Base-by-base conservation (phyloP, 495 filamentous ascomycete genomes). In the Penicillium manginii region DNA sequence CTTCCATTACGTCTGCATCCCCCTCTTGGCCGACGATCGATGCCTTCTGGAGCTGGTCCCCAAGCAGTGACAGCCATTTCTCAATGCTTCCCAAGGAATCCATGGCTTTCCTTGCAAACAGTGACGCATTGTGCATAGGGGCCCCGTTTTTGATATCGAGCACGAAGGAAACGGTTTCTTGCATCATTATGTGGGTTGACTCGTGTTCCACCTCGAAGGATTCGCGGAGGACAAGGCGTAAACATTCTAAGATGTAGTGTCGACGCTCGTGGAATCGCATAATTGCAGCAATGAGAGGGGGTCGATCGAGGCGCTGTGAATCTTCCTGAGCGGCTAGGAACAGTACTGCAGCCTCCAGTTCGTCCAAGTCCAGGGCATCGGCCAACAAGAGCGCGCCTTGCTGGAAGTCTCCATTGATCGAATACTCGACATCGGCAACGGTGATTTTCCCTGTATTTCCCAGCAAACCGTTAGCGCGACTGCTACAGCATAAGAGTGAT, bases 281-380 rank as follows among this genome's bases (percentile, higher is more conserved):
- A 53, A 96, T 80, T 58, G 89, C 89, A 52, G 86, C 84, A 59
- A 89, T 85, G 40, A 88, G 75, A 60, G 86, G 78, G 21, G 91
- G 75, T 29, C 91, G 82, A 55, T 90, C 90, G 23, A 91, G 77
- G 15, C 78, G 62, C 47, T 84, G 78, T 10, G 84, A 77, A 60
- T 90, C 85, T 48, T 84, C 78, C 66, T 89, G 83, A 7, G 88
- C 84, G 39, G 82, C 81, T 17, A 96, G 70, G 55, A 93, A 84
- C 22, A 96, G 75, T 47, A 80, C 71, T 7, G 92, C 90, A 19
- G 96, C 88, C 66, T 92, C 79, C 49, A 96, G 62, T 72, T 99
- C 94, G 73, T 99, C 93, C 26, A 99, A 80, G 62, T 96, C 84
- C 52, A 97, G 79, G 22, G 87, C 87, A 74, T 98, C 93, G 50